phyloP scores from a whole-genome alignment of 2,329 filamentous ascomycete species.

The Trichocomaceae sp. region DNA sequence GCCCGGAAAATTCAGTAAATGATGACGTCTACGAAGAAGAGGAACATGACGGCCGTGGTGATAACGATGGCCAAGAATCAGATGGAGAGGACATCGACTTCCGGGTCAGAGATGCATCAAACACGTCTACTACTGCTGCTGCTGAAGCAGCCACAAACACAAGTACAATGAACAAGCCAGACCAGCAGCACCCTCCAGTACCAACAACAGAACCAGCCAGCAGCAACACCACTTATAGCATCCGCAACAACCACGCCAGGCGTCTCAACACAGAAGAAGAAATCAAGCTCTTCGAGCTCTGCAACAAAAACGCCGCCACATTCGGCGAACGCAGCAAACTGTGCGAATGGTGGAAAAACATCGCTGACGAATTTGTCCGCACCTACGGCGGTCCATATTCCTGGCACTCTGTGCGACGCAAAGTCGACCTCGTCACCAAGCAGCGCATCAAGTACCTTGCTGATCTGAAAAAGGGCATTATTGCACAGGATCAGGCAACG shows the following conservation, averaged over 20 bases:
- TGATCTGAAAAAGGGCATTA: conserved; percentile 22
- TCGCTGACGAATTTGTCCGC: conserved; percentile 33
- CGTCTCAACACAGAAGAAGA: conserved; percentile 37
- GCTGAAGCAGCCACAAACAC: background rate
- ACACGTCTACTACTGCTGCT: background rate
- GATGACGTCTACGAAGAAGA: conserved; percentile 4
- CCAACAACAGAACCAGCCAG: background rate
- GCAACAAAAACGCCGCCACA: conserved; percentile 30
- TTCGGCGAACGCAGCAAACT: conserved; percentile 37
- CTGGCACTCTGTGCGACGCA: conserved; percentile 39
- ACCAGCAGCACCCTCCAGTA: background rate
- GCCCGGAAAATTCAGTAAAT: background rate
- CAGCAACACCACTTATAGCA: background rate
- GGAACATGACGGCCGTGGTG: background rate
- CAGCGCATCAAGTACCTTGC: conserved; percentile 36
- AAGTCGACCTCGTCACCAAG: conserved; percentile 36
- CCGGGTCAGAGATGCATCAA: background rate
- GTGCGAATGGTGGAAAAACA: conserved; percentile 38
- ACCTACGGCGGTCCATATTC: conserved; percentile 36
- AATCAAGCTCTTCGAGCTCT: conserved; percentile 35
- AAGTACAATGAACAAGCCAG: background rate
- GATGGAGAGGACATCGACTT: conserved; percentile 10
- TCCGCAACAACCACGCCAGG: conserved; percentile 12
- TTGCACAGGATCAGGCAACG: conserved; percentile 27
- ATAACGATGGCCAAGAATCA: background rate